A percentile compares a stretch with the other conserved stretches of the same genome.
Conservation (phyloP, 257 asterid species). For the Penstemon davidsonii region DNA sequence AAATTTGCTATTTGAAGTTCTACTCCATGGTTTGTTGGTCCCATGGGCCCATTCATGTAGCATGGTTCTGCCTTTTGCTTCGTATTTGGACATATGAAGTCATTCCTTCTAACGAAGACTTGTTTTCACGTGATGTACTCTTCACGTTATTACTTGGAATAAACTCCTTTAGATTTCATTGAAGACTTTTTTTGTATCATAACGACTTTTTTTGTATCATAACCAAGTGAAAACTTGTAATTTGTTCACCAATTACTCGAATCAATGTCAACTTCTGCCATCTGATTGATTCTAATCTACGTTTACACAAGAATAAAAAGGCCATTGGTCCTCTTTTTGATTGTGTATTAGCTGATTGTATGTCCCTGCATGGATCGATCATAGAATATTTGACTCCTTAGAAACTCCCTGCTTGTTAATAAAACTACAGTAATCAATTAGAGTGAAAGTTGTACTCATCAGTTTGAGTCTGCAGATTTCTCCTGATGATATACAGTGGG, state of each 20-base stretch:
- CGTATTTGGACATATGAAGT: background rate
- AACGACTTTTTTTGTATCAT: too few species aligned
- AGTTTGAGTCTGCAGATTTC: conserved; percentile 54
- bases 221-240: too few species aligned
- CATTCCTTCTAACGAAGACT: background rate
- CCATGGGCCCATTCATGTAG: background rate
- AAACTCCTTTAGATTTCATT: background rate
- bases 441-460: conserved; percentile 3
- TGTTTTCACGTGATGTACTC: background rate
- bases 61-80: background rate
- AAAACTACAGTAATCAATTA: background rate
- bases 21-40: background rate
- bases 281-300: too few species aligned
- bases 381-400: background rate
- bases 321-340: background rate
- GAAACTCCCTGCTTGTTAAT: background rate
- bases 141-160: background rate
- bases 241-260: too few species aligned
- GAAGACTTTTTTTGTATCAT: background rate
- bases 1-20: background rate
- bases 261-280: too few species aligned
- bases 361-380: background rate
- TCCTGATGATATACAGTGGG: conserved; percentile 91
- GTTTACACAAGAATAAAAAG: too few species aligned
- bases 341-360: too few species aligned